Conservation (phyloP, 306 rosid species). For the Leucaena leucocephala region DNA sequence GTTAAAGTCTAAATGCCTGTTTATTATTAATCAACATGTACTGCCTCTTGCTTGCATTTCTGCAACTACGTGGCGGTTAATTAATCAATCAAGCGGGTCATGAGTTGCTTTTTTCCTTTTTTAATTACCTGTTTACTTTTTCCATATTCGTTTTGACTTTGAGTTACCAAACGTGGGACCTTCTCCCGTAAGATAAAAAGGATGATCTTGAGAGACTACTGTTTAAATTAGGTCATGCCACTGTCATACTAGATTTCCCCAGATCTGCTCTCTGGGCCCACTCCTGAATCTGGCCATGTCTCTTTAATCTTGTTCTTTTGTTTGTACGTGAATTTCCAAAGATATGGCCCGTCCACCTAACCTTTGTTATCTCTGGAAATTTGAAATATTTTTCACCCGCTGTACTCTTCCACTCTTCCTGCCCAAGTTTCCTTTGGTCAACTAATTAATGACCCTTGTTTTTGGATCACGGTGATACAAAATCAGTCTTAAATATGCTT, state of each 20-base stretch:
- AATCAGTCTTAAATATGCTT: background rate
- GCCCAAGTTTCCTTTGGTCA: background rate
- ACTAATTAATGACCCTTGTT: slow-evolving; percentile 4
- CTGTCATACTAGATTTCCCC: slow-evolving; percentile 47
- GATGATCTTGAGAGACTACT: slow-evolving; percentile 39
- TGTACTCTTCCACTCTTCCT: background rate
- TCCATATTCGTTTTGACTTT: slow-evolving; percentile 42
- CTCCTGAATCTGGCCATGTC: slow-evolving; percentile 1
- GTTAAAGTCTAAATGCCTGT: background rate
- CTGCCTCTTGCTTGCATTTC: background rate
- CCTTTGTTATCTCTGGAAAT: background rate
- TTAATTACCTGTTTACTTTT: background rate
- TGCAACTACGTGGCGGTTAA: background rate
- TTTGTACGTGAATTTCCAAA: background rate
- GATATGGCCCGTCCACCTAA: slow-evolving; percentile 10
- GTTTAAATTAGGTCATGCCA: slow-evolving; percentile 39
- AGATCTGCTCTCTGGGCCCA: slow-evolving; percentile 40
- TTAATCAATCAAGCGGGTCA: background rate
- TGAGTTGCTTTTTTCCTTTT: background rate
- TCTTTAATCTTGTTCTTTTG: slow-evolving; percentile 5
- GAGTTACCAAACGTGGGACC: slow-evolving; percentile 34
- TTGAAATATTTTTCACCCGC: background rate
- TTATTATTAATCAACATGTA: background rate
- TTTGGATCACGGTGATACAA: background rate
- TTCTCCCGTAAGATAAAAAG: slow-evolving; percentile 28